Evolutionary conservation across 192 early-diverging fungal genomes (phyloP), one percentile per base, ranked within the genome.

Genomic region (Gamsiella multidivaricata): DNA sequence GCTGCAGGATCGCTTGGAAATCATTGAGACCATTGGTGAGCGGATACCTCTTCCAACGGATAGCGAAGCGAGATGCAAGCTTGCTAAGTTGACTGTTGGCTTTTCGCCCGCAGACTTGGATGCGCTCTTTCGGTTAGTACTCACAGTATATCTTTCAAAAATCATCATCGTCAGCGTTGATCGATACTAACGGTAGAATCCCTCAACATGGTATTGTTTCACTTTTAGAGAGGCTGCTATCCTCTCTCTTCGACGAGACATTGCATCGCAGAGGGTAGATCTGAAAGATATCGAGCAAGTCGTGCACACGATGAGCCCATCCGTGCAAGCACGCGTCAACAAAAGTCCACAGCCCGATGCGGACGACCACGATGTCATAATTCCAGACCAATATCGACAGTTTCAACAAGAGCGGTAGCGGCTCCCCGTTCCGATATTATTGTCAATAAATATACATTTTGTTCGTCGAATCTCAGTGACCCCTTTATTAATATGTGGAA

Each of bases 81-180:
- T 96, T 11, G 90, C 94, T 0, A 33, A 61, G 14, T 29, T 63
- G 10, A 93, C 91, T 17, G 86, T 83, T n/a, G 65, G 82, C n/a
- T 95, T 83, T 71, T 92, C 89, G 20, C 93, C 93, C 20, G 94
- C 94, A 3, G 94, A 96, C 74, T 50, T 96, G 52, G 84, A 91
- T 50, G 83, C 73, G 7, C 61, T 95, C 11, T 85, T 88, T 41
- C 69, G 87, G 83, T 86, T 73, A 61, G 55, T 60, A 6, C 10
- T 62, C 10, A 12, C 5, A 0, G 3, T 0, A n/a, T 18, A 0
- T 12, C 23, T 32, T 14, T 23, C 22, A 34, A 9, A 22, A 5
- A 10, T 3, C 2, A 34, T 1, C 29, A 11, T 39, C 29, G 36
- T 32, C 32, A 33, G 15, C 10, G 12, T 41, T 29, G 11, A 0